These are phyloP conservation scores for Trifolium pratense DNA, from an alignment of 306 rosid genomes.

Conservation along the genomic window DNA sequence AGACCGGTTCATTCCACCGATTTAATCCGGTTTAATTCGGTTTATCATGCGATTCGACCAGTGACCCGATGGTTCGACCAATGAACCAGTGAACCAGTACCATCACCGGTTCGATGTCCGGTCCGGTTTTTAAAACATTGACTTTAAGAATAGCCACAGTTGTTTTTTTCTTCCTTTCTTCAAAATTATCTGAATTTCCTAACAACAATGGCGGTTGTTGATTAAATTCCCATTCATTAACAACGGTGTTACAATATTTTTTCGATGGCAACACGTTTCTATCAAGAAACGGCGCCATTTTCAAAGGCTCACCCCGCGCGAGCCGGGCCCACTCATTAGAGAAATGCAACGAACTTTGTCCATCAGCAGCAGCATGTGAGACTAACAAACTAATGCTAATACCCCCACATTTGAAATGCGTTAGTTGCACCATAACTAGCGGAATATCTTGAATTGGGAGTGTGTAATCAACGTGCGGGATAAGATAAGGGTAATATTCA, in stretches of 20 bases:
- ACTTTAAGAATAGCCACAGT: conserved; percentile 44
- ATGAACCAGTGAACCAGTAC: too few relatives aligned
- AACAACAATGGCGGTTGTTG: conserved; percentile 40
- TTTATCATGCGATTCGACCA: too few relatives aligned
- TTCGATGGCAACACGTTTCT: neutral
- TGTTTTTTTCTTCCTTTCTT: conserved; percentile 58
- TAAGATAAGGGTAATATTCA: conserved; percentile 21
- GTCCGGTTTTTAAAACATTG: too few relatives aligned
- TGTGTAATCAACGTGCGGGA: conserved; percentile 50
- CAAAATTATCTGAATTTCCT: neutral
- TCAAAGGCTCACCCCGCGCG: conserved; percentile 51
- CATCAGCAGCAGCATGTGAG: conserved; percentile 64
- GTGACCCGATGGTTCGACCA: too few relatives aligned
- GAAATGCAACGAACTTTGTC: conserved; percentile 53
- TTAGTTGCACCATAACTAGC: conserved; percentile 51
- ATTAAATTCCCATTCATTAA: conserved; percentile 21
- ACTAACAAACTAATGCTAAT: conserved; percentile 39
- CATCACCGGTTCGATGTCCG: too few relatives aligned
- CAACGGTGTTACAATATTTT: neutral
- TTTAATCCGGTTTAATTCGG: too few relatives aligned
- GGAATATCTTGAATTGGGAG: conserved; percentile 59
- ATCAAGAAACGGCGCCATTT: conserved; percentile 51
- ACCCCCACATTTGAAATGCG: conserved; percentile 63
- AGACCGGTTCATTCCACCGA: too few relatives aligned
- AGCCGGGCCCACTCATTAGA: conserved; percentile 59